Evolutionary conservation across 2,329 filamentous ascomycete species (phyloP).

Genomic region (Fusarium sp.): DNA sequence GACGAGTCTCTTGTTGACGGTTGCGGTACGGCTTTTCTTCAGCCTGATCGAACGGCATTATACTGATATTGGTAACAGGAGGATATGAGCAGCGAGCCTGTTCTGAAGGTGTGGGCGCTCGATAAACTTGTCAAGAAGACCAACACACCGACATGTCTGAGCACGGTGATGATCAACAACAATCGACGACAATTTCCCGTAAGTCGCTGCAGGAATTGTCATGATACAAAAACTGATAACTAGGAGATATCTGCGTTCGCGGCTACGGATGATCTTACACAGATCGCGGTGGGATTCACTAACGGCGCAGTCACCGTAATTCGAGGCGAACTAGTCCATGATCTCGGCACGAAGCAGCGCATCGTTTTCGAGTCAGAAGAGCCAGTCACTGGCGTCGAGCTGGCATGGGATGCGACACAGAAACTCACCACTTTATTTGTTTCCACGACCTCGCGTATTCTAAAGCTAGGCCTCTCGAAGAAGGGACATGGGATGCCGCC

Average conservation of each 20-base stretch:
- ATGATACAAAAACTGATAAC: conserved; percentile 1
- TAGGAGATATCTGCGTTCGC: conserved; percentile 85
- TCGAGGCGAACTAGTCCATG: conserved; percentile 92
- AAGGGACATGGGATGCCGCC: conserved; percentile 90
- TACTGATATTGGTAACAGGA: conserved; percentile 64
- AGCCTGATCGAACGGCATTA: too few species aligned
- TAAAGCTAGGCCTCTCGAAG: conserved; percentile 88
- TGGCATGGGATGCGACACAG: conserved; percentile 65
- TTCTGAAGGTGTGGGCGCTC: conserved; percentile 97
- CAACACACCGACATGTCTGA: conserved; percentile 87
- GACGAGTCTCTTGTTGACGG: conserved; percentile 86
- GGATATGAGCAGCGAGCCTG: conserved; percentile 86
- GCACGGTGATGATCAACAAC: conserved; percentile 87
- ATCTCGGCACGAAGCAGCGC: conserved; percentile 91
- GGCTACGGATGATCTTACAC: conserved; percentile 86
- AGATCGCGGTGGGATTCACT: conserved; percentile 94
- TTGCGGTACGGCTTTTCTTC: conserved; percentile 63
- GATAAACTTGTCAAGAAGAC: conserved; percentile 96
- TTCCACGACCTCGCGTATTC: conserved; percentile 87
- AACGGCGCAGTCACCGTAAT: conserved; percentile 96
- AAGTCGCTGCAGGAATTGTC: conserved; percentile 43
- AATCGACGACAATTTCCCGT: conserved; percentile 93
- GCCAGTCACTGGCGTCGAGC: conserved; percentile 91
- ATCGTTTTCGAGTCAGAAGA: conserved; percentile 98
- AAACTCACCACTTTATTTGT: conserved; percentile 85